Percentiles rank a stretch among this genome's conserved stretches.
Conservation (phyloP, 495 filamentous ascomycete species). For the Podospora pseudocomata region DNA sequence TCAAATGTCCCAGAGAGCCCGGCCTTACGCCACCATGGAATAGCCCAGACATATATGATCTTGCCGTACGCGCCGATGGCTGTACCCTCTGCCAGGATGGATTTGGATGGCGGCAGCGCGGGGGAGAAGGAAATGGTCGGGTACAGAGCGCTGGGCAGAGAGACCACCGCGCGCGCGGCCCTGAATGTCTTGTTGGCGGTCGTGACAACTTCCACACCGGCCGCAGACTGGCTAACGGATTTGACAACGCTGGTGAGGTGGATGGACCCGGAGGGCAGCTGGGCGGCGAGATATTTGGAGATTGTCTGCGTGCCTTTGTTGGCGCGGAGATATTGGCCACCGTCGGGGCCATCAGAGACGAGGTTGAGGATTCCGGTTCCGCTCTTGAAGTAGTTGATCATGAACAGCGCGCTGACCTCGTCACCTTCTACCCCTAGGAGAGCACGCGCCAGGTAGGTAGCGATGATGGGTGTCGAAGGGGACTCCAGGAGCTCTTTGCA, state of each 20-base stretch:
- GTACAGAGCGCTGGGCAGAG: not conserved
- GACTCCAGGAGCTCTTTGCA: not conserved
- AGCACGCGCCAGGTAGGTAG: conserved; percentile 36
- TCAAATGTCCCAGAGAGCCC: conserved; percentile 35
- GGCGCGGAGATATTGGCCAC: not conserved
- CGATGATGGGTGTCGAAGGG: conserved; percentile 10
- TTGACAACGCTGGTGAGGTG: not conserved
- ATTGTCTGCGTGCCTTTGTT: not conserved
- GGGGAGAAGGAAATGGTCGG: not conserved
- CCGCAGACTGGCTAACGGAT: not conserved
- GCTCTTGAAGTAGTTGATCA: conserved; percentile 49
- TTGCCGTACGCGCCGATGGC: conserved; percentile 40
- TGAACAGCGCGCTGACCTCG: conserved; percentile 45
- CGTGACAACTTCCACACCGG: not conserved
- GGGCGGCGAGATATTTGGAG: not conserved
- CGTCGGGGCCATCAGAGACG: conserved; percentile 36
- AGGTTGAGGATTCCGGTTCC: conserved; percentile 43
- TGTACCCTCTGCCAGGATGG: conserved; percentile 21
- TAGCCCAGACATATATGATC: conserved; percentile 34
- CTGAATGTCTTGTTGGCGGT: not conserved
- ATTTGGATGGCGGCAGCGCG: conserved; percentile 19
- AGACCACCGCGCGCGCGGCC: not conserved
- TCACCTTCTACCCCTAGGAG: conserved; percentile 44
- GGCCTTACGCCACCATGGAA: conserved; percentile 40
- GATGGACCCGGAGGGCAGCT: not conserved